A percentile compares a stretch with the other conserved stretches of the same genome.
These are phyloP conservation scores for Petrea volubilis DNA, from an alignment of 257 asterid genomes.

Conservation along the genomic window DNA sequence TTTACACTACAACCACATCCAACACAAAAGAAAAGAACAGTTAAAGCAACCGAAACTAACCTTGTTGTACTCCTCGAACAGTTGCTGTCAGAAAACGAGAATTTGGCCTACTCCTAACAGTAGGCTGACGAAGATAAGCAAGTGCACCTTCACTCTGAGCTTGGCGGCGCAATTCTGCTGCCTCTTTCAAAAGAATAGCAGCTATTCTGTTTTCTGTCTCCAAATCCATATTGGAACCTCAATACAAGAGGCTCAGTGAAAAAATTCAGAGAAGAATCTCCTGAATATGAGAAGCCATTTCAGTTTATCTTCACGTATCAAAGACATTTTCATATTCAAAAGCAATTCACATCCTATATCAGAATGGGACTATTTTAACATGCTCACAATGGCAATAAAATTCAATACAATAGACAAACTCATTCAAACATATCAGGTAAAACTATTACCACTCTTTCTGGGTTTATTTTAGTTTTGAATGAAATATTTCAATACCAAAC, in stretches of 20 bases:
- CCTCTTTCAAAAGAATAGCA: constrained; percentile 77
- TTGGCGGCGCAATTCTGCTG: constrained; percentile 85
- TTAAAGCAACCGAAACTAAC: constrained; percentile 31
- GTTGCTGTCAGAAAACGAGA: constrained; percentile 93
- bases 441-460: neutral
- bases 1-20: constrained; percentile 4
- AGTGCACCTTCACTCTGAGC: constrained; percentile 86
- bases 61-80: constrained; percentile 96
- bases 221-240: constrained; percentile 63
- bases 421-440: neutral
- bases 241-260: neutral
- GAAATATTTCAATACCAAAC: neutral
- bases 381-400: neutral
- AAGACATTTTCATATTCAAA: neutral
- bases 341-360: neutral
- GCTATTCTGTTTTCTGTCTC: constrained; percentile 90
- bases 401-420: neutral
- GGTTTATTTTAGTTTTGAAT: too few species aligned
- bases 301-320: neutral
- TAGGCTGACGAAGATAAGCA: constrained; percentile 74
- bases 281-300: constrained; percentile 10
- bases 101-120: constrained; percentile 76
- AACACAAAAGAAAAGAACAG: neutral
- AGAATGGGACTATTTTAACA: neutral
- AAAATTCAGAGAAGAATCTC: neutral